Percentiles rank a stretch among this genome's conserved stretches.
These are phyloP conservation scores for Dryas alaskensis DNA, from an alignment of 306 rosid species.

Conservation along the genomic window DNA sequence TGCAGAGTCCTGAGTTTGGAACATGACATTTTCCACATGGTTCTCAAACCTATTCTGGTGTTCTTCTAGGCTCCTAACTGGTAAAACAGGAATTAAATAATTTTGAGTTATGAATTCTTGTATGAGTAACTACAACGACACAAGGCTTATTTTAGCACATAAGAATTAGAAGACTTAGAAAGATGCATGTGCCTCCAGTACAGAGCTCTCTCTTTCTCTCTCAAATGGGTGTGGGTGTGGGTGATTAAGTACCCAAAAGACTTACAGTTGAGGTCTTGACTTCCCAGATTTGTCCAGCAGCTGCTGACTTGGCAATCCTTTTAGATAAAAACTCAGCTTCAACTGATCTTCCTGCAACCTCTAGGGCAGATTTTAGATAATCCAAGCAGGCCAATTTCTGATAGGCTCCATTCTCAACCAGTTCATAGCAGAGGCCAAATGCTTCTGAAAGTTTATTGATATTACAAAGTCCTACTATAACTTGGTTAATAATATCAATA, in stretches of 20 bases:
- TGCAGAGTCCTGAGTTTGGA: background rate
- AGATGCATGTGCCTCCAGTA: background rate
- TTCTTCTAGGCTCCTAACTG: background rate
- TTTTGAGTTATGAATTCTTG: background rate
- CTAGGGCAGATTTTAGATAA: conserved; percentile 48
- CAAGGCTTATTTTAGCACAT: background rate
- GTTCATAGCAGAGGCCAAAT: conserved; percentile 56
- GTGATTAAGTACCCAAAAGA: background rate
- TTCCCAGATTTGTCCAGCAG: conserved; percentile 19
- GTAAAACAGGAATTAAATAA: background rate
- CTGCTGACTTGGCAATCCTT: conserved; percentile 41
- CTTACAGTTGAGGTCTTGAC: conserved; percentile 30
- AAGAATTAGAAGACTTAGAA: background rate
- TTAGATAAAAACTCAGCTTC: conserved; percentile 68
- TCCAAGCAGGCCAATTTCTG: conserved; percentile 50
- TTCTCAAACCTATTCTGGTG: background rate
- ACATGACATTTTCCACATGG: background rate
- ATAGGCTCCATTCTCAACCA: conserved; percentile 60
- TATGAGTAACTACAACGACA: background rate
- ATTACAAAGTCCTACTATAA: conserved; percentile 57
- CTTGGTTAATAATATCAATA: conserved; percentile 30
- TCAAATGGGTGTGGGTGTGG: background rate
- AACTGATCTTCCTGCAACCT: conserved; percentile 49
- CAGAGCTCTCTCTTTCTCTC: background rate
- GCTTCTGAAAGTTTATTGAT: conserved; percentile 62